Evolutionary conservation across 176 grass and related monocot genomes (phyloP).

Genomic region (Dactylis glomerata): DNA sequence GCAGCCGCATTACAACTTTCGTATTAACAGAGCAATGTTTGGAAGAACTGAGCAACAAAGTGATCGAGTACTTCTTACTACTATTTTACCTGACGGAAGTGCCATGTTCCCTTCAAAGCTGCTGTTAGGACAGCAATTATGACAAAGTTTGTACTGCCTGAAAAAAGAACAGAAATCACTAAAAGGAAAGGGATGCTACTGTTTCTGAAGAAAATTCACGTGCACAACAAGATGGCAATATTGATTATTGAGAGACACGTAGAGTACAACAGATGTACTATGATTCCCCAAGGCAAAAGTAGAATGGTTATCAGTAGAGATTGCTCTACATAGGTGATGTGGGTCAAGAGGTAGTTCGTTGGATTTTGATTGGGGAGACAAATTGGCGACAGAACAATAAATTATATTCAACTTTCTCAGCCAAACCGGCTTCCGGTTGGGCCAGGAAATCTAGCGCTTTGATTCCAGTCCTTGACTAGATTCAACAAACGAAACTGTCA

Average conservation of each 20-base stretch:
- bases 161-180: conserved; percentile 3
- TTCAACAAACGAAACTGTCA: neutral
- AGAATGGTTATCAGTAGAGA: neutral
- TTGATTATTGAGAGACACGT: neutral
- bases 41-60: neutral
- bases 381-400: neutral
- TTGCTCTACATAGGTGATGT: neutral
- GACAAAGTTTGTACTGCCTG: conserved; percentile 92
- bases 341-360: neutral
- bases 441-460: neutral
- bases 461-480: neutral
- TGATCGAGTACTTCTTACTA: neutral
- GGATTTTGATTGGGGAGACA: neutral
- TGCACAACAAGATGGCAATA: neutral
- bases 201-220: neutral
- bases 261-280: neutral
- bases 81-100: conserved; percentile 75
- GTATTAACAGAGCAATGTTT: neutral
- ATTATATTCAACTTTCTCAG: neutral
- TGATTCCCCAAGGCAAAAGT: neutral
- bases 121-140: conserved; percentile 70
- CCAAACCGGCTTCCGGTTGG: neutral
- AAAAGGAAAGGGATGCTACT: neutral
- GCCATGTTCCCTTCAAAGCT: conserved; percentile 83
- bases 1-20: neutral